Base-by-base conservation (phyloP, 805 yeast genomes). In the Wickerhamomyces bisporus region DNA sequence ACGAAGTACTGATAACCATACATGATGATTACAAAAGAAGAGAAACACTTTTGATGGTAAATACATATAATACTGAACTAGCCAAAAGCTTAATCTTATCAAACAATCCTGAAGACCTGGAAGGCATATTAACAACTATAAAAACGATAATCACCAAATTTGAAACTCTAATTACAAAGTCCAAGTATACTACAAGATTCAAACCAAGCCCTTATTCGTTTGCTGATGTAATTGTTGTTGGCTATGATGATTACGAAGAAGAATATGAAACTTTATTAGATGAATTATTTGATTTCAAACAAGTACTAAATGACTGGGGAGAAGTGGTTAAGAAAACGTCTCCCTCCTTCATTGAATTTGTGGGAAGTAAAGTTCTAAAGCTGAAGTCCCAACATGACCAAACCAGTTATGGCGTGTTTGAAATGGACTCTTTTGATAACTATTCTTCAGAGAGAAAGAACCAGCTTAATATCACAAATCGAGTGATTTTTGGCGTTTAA, bases 181-280 rank as follows among this genome's bases (percentile, higher is more conserved):
- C 45, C 13, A 34, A 35, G n/a, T 21, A 33, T 23, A 39, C 31
- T 19, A 47, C 51, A 4, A 43, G 32, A 11, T 47, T 47, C 42
- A 33, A 44, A 17, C 35, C 41, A 18, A 38, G 42, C 30, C 41
- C 49, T 12, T 43, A 36, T 26, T 32, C 40, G 3, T 37, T 36
- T 11, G 36, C 35, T 9, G 52, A 47, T 19, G 39, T 38, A 3
- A 34, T 48, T 31, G 28, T 48, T 7, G 34, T 45, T 12, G 48
- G 42, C 8, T 48, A 34, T 30, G 48, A 48, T 15, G 15, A 34
- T 16, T 48, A 48, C 27, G 49, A 45, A 14, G 38, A 40, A n/a
- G 35, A 32, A 3, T 48, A 43, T 25, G 38, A 32, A 12, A 4
- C 24, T 3, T 10, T 47, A 13, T 7, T 43, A 20, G 21, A 41